phyloP scores from a whole-genome alignment of 2,329 filamentous ascomycete genomes.

The Stagonosporopsis rhizophila region DNA sequence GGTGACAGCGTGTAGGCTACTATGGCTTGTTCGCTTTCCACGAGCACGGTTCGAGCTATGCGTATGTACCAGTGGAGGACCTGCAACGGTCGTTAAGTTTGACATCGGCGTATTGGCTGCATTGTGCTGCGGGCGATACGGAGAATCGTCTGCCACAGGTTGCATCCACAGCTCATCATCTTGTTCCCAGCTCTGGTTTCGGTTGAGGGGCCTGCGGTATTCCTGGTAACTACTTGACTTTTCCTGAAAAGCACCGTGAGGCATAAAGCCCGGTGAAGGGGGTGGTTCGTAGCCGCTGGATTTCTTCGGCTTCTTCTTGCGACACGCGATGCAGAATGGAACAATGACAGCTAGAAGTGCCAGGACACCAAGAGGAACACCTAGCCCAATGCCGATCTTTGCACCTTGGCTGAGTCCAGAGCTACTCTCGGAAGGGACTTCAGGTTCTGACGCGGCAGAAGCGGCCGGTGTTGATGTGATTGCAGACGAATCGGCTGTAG shows the following conservation, averaged over 20 bases:
- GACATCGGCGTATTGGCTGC: conserved; percentile 24
- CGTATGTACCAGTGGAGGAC: conserved; percentile 40
- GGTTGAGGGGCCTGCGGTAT: conserved; percentile 33
- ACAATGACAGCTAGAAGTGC: conserved; percentile 53
- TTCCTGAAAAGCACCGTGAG: conserved; percentile 46
- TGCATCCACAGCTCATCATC: conserved; percentile 33
- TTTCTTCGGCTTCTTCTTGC: conserved; percentile 32
- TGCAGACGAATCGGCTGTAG: conserved; percentile 7
- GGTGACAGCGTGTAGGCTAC: conserved; percentile 42
- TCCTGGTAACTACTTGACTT: conserved; percentile 29
- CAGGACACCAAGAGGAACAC: conserved; percentile 64
- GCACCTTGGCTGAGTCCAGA: conserved; percentile 33
- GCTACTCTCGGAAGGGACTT: conserved; percentile 25
- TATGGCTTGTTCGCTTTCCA: conserved; percentile 42
- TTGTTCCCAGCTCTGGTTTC: conserved; percentile 40
- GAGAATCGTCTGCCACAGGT: conserved; percentile 5
- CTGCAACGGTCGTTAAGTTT: conserved; percentile 31
- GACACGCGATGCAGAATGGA: conserved; percentile 37
- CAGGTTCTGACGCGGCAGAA: conserved; percentile 24
- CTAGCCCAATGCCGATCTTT: conserved; percentile 47
- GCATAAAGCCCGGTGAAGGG: conserved; percentile 47
- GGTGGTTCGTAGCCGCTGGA: conserved; percentile 39
- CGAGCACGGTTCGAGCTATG: conserved; percentile 45
- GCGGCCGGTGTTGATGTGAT: not conserved
- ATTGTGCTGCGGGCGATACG: conserved; percentile 5